A percentile compares a stretch with the other conserved stretches of the same genome.
These are phyloP conservation scores for Bromus sterilis DNA, from an alignment of 176 grass and related monocot species.

Conservation along the genomic window DNA sequence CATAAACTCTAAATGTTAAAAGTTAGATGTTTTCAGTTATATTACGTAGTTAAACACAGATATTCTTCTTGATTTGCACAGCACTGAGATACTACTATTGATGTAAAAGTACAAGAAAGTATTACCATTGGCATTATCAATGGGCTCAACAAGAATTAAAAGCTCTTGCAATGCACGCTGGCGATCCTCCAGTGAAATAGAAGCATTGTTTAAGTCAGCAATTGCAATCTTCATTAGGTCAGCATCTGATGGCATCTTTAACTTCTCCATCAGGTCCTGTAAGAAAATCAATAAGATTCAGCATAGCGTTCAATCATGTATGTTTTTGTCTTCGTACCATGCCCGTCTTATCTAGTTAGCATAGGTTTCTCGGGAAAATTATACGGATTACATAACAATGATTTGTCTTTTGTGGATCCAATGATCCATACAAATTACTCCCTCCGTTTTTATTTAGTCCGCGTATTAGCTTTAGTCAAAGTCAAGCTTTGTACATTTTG, in stretches of 20 bases:
- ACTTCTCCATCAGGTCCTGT: conserved; percentile 86
- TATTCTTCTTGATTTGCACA: conserved; percentile 3
- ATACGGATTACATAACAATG: background rate
- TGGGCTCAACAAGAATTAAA: conserved; percentile 79
- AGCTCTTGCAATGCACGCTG: conserved; percentile 75
- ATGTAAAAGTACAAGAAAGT: background rate
- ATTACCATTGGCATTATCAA: conserved; percentile 85
- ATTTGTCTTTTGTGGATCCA: background rate
- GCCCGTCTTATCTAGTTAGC: background rate
- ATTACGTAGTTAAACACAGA: background rate
- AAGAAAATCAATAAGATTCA: conserved; percentile 1
- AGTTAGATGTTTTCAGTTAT: background rate
- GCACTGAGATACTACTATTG: background rate
- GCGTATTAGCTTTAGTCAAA: too few species aligned
- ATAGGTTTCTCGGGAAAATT: background rate
- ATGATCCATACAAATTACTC: too few species aligned
- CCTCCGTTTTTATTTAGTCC: too few species aligned
- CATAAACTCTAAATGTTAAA: background rate
- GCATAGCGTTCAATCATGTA: background rate
- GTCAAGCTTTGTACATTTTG: too few species aligned
- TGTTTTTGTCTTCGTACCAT: too few species aligned
- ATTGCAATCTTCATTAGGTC: conserved; percentile 93
- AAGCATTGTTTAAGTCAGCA: conserved; percentile 76
- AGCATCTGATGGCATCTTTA: conserved; percentile 85
- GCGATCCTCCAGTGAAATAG: conserved; percentile 60